Evolutionary conservation across 352 stramenopile species (phyloP).

Genomic region (Pythium sp.): DNA sequence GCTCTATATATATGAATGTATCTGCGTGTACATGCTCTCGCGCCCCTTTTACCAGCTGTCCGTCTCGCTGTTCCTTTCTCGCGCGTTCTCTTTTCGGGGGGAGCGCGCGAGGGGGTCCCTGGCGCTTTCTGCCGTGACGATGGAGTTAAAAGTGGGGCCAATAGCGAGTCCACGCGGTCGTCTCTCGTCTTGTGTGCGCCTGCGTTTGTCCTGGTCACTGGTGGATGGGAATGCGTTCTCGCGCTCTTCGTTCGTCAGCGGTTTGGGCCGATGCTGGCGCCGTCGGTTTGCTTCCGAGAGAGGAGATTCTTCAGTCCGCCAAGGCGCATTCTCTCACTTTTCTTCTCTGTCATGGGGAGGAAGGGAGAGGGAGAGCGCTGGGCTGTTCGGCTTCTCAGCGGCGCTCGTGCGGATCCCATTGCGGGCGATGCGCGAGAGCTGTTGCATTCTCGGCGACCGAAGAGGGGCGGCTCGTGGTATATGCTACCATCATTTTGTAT

Average conservation of each 20-base stretch:
- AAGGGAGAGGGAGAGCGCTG: not conserved
- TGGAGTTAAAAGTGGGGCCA: slow-evolving; percentile 78
- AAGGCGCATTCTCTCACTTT: not conserved
- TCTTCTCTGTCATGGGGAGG: not conserved
- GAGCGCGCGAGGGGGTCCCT: not conserved
- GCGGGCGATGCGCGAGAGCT: slow-evolving; percentile 29
- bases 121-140: slow-evolving; percentile 34
- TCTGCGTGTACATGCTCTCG: not conserved
- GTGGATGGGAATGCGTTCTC: not conserved
- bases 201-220: slow-evolving; percentile 15
- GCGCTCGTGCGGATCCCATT: slow-evolving; percentile 41
- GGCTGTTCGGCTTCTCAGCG: slow-evolving; percentile 30
- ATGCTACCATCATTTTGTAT: slow-evolving; percentile 14
- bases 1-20: not conserved
- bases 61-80: slow-evolving; percentile 22
- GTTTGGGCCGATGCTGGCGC: not conserved
- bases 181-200: slow-evolving; percentile 27
- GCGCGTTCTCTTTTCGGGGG: slow-evolving; percentile 15
- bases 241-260: not conserved
- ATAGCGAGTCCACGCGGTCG: slow-evolving; percentile 33
- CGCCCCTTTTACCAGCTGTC: slow-evolving; percentile 72
- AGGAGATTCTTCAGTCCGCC: slow-evolving; percentile 15
- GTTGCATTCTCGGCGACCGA: slow-evolving; percentile 42
- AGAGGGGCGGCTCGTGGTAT: slow-evolving; percentile 35
- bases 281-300: slow-evolving; percentile 24